Percentiles rank a stretch among this genome's conserved stretches.
These are phyloP conservation scores for Podila epicladia DNA, from an alignment of 192 early-diverging fungal genomes.

Conservation along the genomic window DNA sequence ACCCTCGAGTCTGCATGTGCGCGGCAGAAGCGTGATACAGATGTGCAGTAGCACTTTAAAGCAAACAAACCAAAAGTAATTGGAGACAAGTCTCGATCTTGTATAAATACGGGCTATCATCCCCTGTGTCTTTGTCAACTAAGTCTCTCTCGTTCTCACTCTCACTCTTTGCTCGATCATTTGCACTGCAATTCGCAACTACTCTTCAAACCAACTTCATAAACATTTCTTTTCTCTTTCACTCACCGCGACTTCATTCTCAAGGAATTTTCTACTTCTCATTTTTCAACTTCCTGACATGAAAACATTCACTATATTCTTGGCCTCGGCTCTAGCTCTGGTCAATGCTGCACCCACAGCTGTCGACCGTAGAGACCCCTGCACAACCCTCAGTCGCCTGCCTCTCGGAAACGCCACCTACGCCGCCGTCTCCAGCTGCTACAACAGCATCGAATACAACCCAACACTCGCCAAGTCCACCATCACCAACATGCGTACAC, in stretches of 20 bases:
- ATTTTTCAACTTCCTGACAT: neutral
- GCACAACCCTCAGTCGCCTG: neutral
- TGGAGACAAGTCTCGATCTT: too few relatives aligned
- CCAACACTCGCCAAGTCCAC: neutral
- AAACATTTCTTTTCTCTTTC: neutral
- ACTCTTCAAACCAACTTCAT: neutral
- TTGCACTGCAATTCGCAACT: neutral
- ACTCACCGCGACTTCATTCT: neutral
- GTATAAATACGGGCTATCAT: too few relatives aligned
- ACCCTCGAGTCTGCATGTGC: too few relatives aligned
- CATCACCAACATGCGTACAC: neutral
- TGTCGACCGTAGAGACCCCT: constrained; percentile 6
- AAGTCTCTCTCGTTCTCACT: too few relatives aligned
- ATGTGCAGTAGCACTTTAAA: too few relatives aligned
- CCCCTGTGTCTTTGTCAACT: too few relatives aligned
- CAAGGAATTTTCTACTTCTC: neutral
- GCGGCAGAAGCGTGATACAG: too few relatives aligned
- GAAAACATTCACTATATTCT: neutral
- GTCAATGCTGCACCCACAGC: neutral
- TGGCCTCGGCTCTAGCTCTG: neutral
- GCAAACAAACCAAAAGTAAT: too few relatives aligned
- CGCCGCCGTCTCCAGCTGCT: neutral
- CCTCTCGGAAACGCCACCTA: neutral
- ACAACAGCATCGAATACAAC: constrained; percentile 1
- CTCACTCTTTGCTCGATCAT: too few relatives aligned